phyloP scores from a whole-genome alignment of 108 stramenopile species.

The Cyclotella kingstonii region DNA sequence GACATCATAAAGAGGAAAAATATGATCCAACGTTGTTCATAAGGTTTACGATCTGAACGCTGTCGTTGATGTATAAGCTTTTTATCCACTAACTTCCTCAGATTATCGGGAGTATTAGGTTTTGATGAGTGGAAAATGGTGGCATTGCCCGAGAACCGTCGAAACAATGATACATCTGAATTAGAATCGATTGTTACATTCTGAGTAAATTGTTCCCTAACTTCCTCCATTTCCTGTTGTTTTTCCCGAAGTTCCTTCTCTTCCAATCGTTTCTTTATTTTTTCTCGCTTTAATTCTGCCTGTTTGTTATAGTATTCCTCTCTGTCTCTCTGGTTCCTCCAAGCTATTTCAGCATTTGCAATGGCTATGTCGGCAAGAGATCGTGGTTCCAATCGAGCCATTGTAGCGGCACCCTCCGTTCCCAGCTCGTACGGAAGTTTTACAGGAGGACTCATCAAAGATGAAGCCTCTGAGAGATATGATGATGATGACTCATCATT shows the following conservation, averaged over 20 bases:
- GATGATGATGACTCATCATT: no score
- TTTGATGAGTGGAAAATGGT: no score
- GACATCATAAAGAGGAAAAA: no score
- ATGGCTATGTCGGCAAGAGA: slow-evolving; percentile 22
- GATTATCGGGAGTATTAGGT: no score
- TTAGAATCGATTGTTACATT: neutral
- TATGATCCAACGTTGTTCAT: no score
- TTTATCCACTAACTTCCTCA: no score
- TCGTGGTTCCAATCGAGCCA: slow-evolving; percentile 7
- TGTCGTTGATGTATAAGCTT: no score
- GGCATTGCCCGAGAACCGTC: no score
- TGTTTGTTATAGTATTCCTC: slow-evolving; percentile 11
- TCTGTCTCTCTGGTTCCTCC: neutral
- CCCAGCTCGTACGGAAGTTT: neutral
- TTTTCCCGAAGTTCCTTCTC: neutral
- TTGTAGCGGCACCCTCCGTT: neutral
- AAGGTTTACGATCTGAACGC: no score
- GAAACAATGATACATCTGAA: neutral
- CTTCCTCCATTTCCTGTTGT: neutral
- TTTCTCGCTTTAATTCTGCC: slow-evolving; percentile 3
- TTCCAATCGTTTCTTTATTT: neutral
- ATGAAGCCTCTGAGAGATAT: no score
- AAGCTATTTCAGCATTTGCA: slow-evolving; percentile 23
- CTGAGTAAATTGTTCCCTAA: neutral
- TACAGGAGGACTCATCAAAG: neutral